phyloP scores from a whole-genome alignment of 192 early-diverging fungal species.

The Backusella morwellensis region DNA sequence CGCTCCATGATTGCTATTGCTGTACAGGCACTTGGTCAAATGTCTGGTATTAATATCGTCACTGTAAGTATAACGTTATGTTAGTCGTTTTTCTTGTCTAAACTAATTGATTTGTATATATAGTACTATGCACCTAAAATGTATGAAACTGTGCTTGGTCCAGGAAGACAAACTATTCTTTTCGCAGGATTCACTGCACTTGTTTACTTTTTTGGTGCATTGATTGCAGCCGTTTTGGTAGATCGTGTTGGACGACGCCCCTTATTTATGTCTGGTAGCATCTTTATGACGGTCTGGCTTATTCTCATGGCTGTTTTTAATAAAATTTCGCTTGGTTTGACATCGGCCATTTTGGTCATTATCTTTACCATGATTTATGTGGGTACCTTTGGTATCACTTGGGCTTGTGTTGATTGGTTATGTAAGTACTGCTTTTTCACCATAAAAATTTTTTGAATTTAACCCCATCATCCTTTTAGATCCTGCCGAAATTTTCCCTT shows the following conservation, averaged over 20 bases:
- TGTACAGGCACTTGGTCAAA: slow-evolving; percentile 22
- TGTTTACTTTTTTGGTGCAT: slow-evolving; percentile 15
- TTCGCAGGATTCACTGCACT: slow-evolving; percentile 13
- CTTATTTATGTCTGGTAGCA: slow-evolving; percentile 20
- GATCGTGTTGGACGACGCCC: slow-evolving; percentile 23
- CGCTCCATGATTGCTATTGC: slow-evolving; percentile 20
- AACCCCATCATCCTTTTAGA: too few relatives aligned
- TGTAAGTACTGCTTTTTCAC: background rate
- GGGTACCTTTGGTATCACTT: slow-evolving; percentile 13
- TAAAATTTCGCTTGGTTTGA: slow-evolving; percentile 15
- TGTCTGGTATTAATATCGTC: slow-evolving; percentile 22
- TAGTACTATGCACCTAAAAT: slow-evolving; percentile 26
- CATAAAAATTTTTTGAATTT: too few relatives aligned
- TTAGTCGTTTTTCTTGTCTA: background rate
- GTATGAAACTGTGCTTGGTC: slow-evolving; percentile 16
- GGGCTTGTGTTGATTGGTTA: slow-evolving; percentile 20
- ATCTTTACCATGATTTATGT: slow-evolving; percentile 18
- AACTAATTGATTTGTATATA: background rate
- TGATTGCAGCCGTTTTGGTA: slow-evolving; percentile 1
- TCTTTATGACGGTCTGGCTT: slow-evolving; percentile 27
- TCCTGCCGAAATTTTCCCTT: too few relatives aligned
- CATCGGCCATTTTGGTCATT: slow-evolving; percentile 17
- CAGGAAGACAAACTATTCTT: background rate
- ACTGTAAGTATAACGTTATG: slow-evolving; percentile 7
- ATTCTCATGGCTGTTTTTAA: slow-evolving; percentile 23